Base-by-base conservation (phyloP, 257 asterid genomes). In the Nicotiana benthamiana region DNA sequence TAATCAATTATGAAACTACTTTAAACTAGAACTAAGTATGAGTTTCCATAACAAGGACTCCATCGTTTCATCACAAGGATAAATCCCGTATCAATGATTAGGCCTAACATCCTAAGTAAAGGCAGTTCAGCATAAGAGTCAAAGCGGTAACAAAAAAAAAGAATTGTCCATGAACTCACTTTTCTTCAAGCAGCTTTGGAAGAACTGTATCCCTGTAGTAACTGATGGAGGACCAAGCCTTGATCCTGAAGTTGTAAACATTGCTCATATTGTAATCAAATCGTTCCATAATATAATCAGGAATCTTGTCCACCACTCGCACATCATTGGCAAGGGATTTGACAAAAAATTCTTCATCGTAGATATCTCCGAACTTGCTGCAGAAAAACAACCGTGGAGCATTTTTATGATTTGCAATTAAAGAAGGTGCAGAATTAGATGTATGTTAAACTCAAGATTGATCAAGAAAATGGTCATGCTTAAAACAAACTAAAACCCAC, bases 311-410 rank as follows among this genome's bases (percentile, higher is more conserved):
- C 83, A 92, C 97, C 84, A 96, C 87, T 83, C 88, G 94, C 79
- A 96, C 98, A 87, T 92, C 97, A 88, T 88, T 89, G 86, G 82
- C 92, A 72, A 96, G 92, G 64, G 92, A 87, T 85, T 88, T 87
- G 65, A 90, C 74, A 82, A 96, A 96, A 89, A 87, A 93, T 1
- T 94, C 99, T 83, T 94, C 95, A 85, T 96, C 98, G 78, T 89
- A 96, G 74, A 96, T 96, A 34, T 96, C 97, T 80, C 92, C 94
- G 76, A 96, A 96, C 86, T 93, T 92, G 93, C 99, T 96, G 97
- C 90, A 91, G 64, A 80, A 15, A n/a, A 81, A 36, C 78, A 48
- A 80, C 61, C 78, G 13, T 80, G 85, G 81, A 84, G 85, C 86
- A 75, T 64, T 72, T 62, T 62, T 75, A 78, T 59, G 79, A 34